phyloP scores from a whole-genome alignment of 2,329 filamentous ascomycete species.

The Arthrobotrys pseudoclavata region DNA sequence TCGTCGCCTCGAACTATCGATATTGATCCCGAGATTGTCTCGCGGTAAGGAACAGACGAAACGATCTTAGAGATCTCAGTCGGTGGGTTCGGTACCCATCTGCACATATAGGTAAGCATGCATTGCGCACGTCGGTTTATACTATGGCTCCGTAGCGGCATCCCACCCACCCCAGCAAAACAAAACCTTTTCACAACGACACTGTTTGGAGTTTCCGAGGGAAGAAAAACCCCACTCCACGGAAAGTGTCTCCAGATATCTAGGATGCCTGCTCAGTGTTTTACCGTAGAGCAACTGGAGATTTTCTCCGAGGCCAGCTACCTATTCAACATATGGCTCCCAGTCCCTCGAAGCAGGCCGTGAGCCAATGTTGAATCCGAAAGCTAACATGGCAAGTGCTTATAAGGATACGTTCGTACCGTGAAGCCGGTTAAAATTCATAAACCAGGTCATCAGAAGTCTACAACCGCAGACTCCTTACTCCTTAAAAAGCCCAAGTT shows the following conservation, averaged over 20 bases:
- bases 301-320: constrained; percentile 52
- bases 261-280: constrained; percentile 1
- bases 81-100: constrained; percentile 19
- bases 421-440: neutral
- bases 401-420: constrained; percentile 49
- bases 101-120: constrained; percentile 22
- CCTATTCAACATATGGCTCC: constrained; percentile 1
- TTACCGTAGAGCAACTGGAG: constrained; percentile 38
- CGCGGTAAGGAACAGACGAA: constrained; percentile 16
- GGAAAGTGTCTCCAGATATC: constrained; percentile 18
- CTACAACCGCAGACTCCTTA: neutral
- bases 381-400: constrained; percentile 36
- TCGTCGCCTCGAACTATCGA: neutral
- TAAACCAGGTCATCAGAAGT: neutral
- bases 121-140: constrained; percentile 3
- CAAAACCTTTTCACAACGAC: constrained; percentile 32
- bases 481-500: neutral
- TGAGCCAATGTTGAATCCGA: constrained; percentile 24
- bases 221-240: constrained; percentile 41
- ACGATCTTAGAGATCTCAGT: constrained; percentile 23
- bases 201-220: constrained; percentile 41
- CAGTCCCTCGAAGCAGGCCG: neutral
- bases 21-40: constrained; percentile 1
- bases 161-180: constrained; percentile 3
- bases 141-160: constrained; percentile 27